These are phyloP conservation scores for Rubus parviflorus DNA, from an alignment of 306 rosid species.

Conservation along the genomic window DNA sequence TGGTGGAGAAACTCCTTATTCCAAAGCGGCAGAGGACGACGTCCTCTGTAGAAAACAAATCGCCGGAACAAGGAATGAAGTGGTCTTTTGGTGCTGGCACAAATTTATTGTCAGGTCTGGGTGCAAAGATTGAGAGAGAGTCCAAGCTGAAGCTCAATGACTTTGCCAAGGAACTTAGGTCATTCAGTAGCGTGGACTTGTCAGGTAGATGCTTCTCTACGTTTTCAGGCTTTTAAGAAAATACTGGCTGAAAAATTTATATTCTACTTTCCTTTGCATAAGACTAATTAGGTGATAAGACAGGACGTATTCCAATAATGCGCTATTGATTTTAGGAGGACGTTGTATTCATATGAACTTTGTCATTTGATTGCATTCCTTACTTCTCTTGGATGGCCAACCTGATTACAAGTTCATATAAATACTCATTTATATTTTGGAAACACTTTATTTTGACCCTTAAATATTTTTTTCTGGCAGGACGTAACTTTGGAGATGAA, in stretches of 20 bases:
- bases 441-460: neutral
- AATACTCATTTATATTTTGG: neutral
- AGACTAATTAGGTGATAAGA: neutral
- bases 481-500: slow-evolving; percentile 94
- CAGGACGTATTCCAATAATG: neutral
- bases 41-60: slow-evolving; percentile 44
- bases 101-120: slow-evolving; percentile 67
- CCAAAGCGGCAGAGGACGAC: slow-evolving; percentile 56
- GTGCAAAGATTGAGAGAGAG: slow-evolving; percentile 79
- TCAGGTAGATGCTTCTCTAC: slow-evolving; percentile 59
- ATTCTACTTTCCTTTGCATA: neutral
- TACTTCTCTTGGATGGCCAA: slow-evolving; percentile 8
- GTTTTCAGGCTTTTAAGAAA: neutral
- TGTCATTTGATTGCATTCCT: neutral
- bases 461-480: slow-evolving; percentile 42
- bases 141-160: slow-evolving; percentile 87
- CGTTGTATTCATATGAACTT: neutral
- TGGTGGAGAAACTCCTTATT: slow-evolving; percentile 72
- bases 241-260: neutral
- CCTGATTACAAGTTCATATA: neutral
- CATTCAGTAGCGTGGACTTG: slow-evolving; percentile 79
- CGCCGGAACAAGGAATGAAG: slow-evolving; percentile 59
- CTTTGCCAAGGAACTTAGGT: slow-evolving; percentile 81
- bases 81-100: slow-evolving; percentile 83
- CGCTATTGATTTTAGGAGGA: no score